phyloP scores from a whole-genome alignment of 1,284 basidiomycete genomes.

The Cutaneotrichosporon cyanovorans region DNA sequence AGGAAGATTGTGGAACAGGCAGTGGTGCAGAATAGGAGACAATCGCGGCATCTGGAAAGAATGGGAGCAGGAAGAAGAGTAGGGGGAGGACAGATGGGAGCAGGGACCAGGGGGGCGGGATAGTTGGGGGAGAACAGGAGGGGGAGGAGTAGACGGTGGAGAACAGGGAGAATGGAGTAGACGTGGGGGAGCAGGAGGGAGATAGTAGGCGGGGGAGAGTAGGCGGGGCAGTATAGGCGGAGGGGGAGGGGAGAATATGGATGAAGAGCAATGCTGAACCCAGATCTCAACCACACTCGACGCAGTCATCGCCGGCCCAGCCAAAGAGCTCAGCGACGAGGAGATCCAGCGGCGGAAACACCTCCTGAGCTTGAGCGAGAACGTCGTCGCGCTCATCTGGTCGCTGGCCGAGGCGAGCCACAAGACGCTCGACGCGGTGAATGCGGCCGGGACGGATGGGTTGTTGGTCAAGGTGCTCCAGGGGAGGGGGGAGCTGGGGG shows the following conservation, averaged over 20 bases:
- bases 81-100: no score
- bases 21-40: no score
- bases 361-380: constrained; percentile 79
- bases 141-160: no score
- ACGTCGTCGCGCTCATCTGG: constrained; percentile 84
- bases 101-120: no score
- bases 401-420: constrained; percentile 76
- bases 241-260: no score
- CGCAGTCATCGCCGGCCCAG: constrained; percentile 52
- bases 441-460: constrained; percentile 63
- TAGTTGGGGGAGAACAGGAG: no score
- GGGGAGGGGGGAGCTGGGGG: constrained; percentile 58
- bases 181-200: no score
- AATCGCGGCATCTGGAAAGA: no score
- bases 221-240: neutral
- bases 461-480: constrained; percentile 78
- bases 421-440: constrained; percentile 79
- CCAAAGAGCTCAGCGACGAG: constrained; percentile 46
- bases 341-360: constrained; percentile 60
- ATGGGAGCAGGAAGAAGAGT: no score
- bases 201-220: no score
- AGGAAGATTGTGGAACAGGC: no score
- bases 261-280: constrained; percentile 7
- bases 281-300: constrained; percentile 68
- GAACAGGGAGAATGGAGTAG: no score